A percentile compares a stretch with the other conserved stretches of the same genome.
Evolutionary conservation across 805 yeast genomes (phyloP).

Genomic region (Saccharomyces eubayanus): DNA sequence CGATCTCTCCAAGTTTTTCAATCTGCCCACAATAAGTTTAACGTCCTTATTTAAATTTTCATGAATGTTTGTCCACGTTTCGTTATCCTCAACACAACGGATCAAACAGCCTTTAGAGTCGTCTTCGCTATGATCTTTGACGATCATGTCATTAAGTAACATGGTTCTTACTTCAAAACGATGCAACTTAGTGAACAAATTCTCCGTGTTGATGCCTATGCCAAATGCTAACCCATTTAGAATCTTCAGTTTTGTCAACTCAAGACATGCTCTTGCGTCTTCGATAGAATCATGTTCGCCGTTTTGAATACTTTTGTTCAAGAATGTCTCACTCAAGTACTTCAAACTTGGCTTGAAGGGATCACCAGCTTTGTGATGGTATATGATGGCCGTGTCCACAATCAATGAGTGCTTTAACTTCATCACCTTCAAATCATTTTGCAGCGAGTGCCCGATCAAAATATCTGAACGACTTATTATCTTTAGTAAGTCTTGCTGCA

Average conservation of each 20-base stretch:
- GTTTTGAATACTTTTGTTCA: conserved; percentile 55
- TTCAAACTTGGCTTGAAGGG: conserved; percentile 73
- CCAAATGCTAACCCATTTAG: conserved; percentile 64
- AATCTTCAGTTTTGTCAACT: conserved; percentile 62
- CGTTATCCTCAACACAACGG: not conserved
- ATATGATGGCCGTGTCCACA: conserved; percentile 72
- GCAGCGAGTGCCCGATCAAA: conserved; percentile 83
- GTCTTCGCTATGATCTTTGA: conserved; percentile 6
- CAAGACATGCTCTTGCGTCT: conserved; percentile 75
- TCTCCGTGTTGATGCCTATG: conserved; percentile 34
- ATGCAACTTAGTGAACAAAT: conserved; percentile 34
- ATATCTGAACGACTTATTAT: conserved; percentile 53
- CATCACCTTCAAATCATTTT: conserved; percentile 69
- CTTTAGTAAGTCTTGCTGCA: conserved; percentile 48
- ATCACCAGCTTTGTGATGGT: conserved; percentile 75
- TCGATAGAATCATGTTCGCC: conserved; percentile 80
- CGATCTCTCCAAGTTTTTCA: conserved; percentile 51
- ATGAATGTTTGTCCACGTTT: not conserved
- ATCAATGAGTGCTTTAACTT: conserved; percentile 62
- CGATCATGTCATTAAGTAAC: conserved; percentile 32
- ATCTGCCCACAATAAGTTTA: conserved; percentile 28
- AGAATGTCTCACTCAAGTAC: conserved; percentile 52
- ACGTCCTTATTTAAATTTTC: not conserved
- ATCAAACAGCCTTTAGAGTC: not conserved
- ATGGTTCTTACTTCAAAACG: conserved; percentile 21